Base-by-base conservation (phyloP, 1,139 yeast genomes). In the Candida anutae region DNA sequence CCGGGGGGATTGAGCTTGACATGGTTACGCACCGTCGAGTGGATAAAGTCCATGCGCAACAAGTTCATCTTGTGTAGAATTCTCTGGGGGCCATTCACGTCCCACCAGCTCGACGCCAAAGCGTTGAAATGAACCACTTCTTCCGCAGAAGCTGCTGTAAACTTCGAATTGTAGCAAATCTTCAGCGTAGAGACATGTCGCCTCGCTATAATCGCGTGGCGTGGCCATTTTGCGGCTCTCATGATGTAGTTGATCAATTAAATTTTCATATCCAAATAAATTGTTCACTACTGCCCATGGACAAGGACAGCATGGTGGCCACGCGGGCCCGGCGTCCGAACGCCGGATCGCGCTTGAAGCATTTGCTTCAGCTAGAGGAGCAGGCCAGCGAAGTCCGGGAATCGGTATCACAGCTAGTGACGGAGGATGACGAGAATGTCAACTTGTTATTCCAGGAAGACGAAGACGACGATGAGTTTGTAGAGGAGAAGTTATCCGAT, bases 31-130 rank as follows among this genome's bases (percentile, higher is more conserved):
- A 88, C 58, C 0, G 77, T 78, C 5, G 69, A 66, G 34, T 72
- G 73, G 28, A 90, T 77, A 49, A 85, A 90, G 49, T 88, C 96
- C 79, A 90, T 71, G 37, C 98, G 64, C 28, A 84, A 64, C 30
- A 84, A 60, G 50, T 90, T 93, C 98, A 90, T 90, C 55, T 87
- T 82, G 56, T 90, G 98, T 26, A 93, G 66, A 32, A 90, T 83
- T 22, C 97, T 62, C 48, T 90, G 97, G 3, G 96, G 83, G 0
- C 98, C 98, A 39, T 78, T 61, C 12, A 83, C 78, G 46, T 93
- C 95, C 98, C 99, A 90, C 99, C 98, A 90, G 15, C 84, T 58
- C 10, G 80, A 68, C 1, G 99, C 98, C 28, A 90, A 62, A 20
- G 77, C 74, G 42, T 83, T 77, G 55, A 90, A 90, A 53, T 93